A percentile compares a stretch with the other conserved stretches of the same genome.
phyloP scores from a whole-genome alignment of 371 early-diverging fungal species.

The Mucor ambiguus region DNA sequence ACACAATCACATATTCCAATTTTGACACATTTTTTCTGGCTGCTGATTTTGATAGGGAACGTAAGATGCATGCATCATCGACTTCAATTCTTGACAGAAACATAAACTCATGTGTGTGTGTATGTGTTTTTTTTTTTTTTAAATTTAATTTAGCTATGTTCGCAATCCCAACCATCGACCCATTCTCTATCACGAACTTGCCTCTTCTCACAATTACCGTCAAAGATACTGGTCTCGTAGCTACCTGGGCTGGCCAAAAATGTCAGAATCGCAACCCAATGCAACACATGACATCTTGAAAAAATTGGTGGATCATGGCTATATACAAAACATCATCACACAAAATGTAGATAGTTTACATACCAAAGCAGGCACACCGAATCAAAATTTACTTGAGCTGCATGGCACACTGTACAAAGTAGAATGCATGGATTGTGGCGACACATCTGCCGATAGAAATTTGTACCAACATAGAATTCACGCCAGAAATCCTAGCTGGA shows the following conservation, averaged over 20 bases:
- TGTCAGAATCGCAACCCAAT: constrained; percentile 74
- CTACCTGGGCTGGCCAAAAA: constrained; percentile 81
- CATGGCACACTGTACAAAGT: constrained; percentile 84
- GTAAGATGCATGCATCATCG: not conserved
- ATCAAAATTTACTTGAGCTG: constrained; percentile 66
- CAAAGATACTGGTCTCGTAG: constrained; percentile 93
- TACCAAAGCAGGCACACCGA: constrained; percentile 53
- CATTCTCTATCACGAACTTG: constrained; percentile 77
- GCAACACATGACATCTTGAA: constrained; percentile 67
- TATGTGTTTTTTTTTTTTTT: no score
- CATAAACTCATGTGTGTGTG: not conserved
- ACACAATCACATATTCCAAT: not conserved
- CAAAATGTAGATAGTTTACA: constrained; percentile 94
- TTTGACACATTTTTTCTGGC: not conserved
- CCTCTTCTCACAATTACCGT: constrained; percentile 58
- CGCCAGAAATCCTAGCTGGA: constrained; percentile 77
- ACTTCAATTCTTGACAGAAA: not conserved
- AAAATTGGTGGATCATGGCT: constrained; percentile 44
- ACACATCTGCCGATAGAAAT: constrained; percentile 48
- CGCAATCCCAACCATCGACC: constrained; percentile 82
- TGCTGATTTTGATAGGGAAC: constrained; percentile 7
- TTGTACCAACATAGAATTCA: constrained; percentile 70
- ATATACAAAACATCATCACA: constrained; percentile 68
- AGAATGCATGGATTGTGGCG: constrained; percentile 71
- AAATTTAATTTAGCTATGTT: constrained; percentile 73